These are phyloP conservation scores for Sicyos baderoa DNA, from an alignment of 306 rosid species.

Conservation along the genomic window DNA sequence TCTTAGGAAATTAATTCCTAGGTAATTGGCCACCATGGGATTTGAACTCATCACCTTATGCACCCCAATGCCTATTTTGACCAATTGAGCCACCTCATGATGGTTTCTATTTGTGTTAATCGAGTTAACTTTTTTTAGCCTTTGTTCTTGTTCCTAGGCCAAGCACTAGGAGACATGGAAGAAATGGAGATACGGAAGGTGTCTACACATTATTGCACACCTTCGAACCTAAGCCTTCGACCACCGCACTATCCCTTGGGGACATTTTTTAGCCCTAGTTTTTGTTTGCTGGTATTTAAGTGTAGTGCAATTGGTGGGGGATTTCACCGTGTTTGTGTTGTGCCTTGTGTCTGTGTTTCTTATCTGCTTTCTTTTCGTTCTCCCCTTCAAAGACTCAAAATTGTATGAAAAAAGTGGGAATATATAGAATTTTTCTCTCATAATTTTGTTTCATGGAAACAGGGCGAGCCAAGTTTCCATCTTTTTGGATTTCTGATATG, in stretches of 20 bases:
- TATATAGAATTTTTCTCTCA: neutral
- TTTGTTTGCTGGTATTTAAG: neutral
- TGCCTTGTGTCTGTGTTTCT: neutral
- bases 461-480: conserved; percentile 27
- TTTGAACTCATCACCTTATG: too few species aligned
- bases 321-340: neutral
- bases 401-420: neutral
- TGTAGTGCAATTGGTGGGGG: neutral
- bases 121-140: neutral
- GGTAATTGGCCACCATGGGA: too few species aligned
- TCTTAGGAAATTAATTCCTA: too few species aligned
- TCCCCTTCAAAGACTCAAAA: neutral
- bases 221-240: too few species aligned
- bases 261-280: too few species aligned
- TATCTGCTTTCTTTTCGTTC: neutral
- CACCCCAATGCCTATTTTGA: too few species aligned
- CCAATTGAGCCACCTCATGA: too few species aligned
- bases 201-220: too few species aligned
- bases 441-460: neutral
- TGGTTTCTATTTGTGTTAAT: neutral
- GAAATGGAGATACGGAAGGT: too few species aligned
- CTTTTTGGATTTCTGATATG: conserved; percentile 23
- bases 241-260: too few species aligned
- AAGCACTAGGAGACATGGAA: too few species aligned
- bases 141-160: too few species aligned